Conservation (phyloP, 2,329 filamentous ascomycete species). For the Calonectria naviculata region DNA sequence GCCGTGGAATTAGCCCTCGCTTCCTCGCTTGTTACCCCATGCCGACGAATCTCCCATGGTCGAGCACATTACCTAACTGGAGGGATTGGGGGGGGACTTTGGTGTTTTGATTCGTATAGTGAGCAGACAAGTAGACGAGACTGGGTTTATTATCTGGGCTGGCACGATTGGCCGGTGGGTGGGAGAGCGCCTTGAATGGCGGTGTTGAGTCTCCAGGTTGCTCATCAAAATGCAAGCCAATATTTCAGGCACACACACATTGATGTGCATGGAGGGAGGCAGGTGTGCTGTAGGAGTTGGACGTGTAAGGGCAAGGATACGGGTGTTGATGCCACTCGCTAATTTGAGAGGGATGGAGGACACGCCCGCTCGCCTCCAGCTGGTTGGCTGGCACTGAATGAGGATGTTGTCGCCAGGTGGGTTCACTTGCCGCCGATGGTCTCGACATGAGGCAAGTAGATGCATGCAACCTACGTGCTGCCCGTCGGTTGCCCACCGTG, state of each 20-base stretch:
- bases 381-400: not conserved
- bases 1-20: slow-evolving; percentile 9
- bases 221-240: not conserved
- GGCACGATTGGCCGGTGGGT: not conserved
- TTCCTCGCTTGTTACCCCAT: slow-evolving; percentile 5
- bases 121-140: not conserved
- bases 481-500: not conserved
- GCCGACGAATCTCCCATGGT: not conserved
- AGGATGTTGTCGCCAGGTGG: not conserved
- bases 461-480: slow-evolving; percentile 9
- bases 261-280: not conserved
- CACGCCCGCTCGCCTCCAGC: not conserved
- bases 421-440: not conserved
- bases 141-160: not conserved
- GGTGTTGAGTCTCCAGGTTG: not conserved
- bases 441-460: not conserved
- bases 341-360: not conserved
- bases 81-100: not conserved
- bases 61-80: slow-evolving; percentile 1
- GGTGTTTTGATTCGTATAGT: not conserved
- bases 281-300: not conserved
- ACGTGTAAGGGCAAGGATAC: not conserved
- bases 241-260: slow-evolving; percentile 4
- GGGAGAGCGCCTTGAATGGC: not conserved
- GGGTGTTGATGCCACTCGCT: not conserved